A percentile compares a stretch with the other conserved stretches of the same genome.
phyloP scores from a whole-genome alignment of 345 rosid genomes.

The Hirschfeldia incana region DNA sequence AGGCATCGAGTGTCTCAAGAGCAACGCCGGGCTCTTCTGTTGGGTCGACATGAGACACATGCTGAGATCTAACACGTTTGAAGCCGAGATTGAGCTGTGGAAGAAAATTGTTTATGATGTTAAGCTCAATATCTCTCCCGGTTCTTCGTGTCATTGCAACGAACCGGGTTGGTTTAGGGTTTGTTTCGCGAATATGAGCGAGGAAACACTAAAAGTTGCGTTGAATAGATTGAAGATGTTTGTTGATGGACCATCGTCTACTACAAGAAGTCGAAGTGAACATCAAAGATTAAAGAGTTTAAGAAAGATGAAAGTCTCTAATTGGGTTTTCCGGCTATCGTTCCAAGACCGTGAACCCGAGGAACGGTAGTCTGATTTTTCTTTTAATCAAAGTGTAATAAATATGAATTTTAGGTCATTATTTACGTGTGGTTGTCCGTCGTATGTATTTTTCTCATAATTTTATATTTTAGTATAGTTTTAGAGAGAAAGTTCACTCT shows the following conservation, averaged over 20 bases:
- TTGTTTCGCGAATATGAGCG: slow-evolving; percentile 77
- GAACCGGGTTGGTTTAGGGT: slow-evolving; percentile 82
- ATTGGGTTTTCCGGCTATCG: slow-evolving; percentile 79
- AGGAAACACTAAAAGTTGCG: slow-evolving; percentile 57
- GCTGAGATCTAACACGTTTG: slow-evolving; percentile 58
- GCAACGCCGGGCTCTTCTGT: slow-evolving; percentile 74
- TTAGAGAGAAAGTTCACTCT: slow-evolving; percentile 20
- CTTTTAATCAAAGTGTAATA: neutral
- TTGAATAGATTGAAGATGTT: slow-evolving; percentile 55
- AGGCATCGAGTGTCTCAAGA: slow-evolving; percentile 60
- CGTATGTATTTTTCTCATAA: slow-evolving; percentile 11
- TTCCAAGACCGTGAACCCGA: slow-evolving; percentile 57
- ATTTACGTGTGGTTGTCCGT: slow-evolving; percentile 29
- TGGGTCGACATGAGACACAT: slow-evolving; percentile 85
- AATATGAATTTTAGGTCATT: slow-evolving; percentile 5
- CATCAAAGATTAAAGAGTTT: slow-evolving; percentile 49
- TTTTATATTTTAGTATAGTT: slow-evolving; percentile 21
- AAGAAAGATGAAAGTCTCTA: slow-evolving; percentile 49
- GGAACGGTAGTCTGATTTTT: slow-evolving; percentile 46
- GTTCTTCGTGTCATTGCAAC: slow-evolving; percentile 79
- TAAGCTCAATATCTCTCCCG: slow-evolving; percentile 61
- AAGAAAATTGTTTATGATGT: slow-evolving; percentile 69
- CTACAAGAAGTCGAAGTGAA: slow-evolving; percentile 41
- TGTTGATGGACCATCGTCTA: slow-evolving; percentile 38
- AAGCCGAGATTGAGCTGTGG: slow-evolving; percentile 82